Percentiles rank a stretch among this genome's conserved stretches.
phyloP scores from a whole-genome alignment of 2,329 filamentous ascomycete genomes.

The Aureobasidium pullulans region DNA sequence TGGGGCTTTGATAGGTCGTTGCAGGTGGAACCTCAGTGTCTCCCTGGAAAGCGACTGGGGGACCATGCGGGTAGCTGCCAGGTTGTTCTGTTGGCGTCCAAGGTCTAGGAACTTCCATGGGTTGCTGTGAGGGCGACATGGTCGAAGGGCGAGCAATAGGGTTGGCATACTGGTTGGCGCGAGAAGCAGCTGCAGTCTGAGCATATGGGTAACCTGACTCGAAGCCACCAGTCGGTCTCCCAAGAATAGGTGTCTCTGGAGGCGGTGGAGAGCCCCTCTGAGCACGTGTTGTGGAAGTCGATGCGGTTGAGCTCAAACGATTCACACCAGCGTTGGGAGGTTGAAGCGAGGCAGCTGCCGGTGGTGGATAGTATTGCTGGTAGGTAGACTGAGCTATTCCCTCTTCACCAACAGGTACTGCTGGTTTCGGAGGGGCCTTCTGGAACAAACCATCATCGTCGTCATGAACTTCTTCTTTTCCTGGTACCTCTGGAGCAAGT shows the following conservation, averaged over 20 bases:
- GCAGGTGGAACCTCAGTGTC: constrained; percentile 55
- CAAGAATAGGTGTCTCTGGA: constrained; percentile 80
- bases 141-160: constrained; percentile 36
- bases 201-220: constrained; percentile 81
- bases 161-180: constrained; percentile 64
- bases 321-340: constrained; percentile 51
- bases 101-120: constrained; percentile 50
- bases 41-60: constrained; percentile 87
- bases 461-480: constrained; percentile 49
- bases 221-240: constrained; percentile 51
- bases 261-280: constrained; percentile 89
- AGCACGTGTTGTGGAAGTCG: constrained; percentile 85
- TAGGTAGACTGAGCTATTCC: constrained; percentile 8
- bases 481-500: constrained; percentile 64
- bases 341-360: constrained; percentile 34
- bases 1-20: not conserved
- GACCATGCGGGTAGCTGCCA: constrained; percentile 78
- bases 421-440: constrained; percentile 40
- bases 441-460: constrained; percentile 63
- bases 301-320: constrained; percentile 71
- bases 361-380: constrained; percentile 58
- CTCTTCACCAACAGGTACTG: constrained; percentile 17
- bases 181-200: constrained; percentile 73
- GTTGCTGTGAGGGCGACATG: constrained; percentile 34
- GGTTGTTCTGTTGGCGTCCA: constrained; percentile 95